Evolutionary conservation across 78 protist species (phyloP).

Genomic region (Cavenderia fasciculata): DNA sequence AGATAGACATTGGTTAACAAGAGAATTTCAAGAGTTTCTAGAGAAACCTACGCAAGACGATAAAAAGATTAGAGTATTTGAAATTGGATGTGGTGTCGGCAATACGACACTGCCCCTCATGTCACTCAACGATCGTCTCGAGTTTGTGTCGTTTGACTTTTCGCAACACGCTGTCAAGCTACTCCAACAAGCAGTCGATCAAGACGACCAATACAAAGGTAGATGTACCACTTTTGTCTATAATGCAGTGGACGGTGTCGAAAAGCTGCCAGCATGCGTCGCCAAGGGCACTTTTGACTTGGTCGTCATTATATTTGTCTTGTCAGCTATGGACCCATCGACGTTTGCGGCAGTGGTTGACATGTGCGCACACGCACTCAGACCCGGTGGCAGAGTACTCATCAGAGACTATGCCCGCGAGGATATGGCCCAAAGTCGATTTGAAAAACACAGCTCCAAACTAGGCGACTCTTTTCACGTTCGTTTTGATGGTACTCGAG

Average conservation of each 20-base stretch:
- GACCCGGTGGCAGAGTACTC: conserved; percentile 83
- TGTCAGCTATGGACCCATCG: conserved; percentile 84
- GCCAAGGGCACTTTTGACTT: conserved; percentile 31
- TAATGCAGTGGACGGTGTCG: conserved; percentile 16
- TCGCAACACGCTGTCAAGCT: conserved; percentile 62
- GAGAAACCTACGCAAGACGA: neutral
- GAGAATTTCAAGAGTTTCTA: conserved; percentile 71
- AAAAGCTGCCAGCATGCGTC: neutral
- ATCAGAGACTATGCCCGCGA: conserved; percentile 87
- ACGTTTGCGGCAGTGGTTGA: conserved; percentile 41
- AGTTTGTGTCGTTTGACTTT: conserved; percentile 73
- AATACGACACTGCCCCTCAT: conserved; percentile 81
- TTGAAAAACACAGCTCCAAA: conserved; percentile 53
- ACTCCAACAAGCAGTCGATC: conserved; percentile 17
- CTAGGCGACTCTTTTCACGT: conserved; percentile 75
- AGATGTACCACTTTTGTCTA: conserved; percentile 55
- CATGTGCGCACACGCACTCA: conserved; percentile 41
- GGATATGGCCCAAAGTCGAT: conserved; percentile 83
- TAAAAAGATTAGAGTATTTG: conserved; percentile 15
- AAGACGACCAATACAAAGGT: neutral
- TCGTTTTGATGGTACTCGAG: conserved; percentile 87
- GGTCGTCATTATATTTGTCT: conserved; percentile 81
- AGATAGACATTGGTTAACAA: conserved; percentile 82
- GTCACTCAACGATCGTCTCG: conserved; percentile 33
- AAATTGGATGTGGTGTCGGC: conserved; percentile 93